Evolutionary conservation across 768 basidiomycete genomes (phyloP).

Genomic region (Glaciozyma martinii): DNA sequence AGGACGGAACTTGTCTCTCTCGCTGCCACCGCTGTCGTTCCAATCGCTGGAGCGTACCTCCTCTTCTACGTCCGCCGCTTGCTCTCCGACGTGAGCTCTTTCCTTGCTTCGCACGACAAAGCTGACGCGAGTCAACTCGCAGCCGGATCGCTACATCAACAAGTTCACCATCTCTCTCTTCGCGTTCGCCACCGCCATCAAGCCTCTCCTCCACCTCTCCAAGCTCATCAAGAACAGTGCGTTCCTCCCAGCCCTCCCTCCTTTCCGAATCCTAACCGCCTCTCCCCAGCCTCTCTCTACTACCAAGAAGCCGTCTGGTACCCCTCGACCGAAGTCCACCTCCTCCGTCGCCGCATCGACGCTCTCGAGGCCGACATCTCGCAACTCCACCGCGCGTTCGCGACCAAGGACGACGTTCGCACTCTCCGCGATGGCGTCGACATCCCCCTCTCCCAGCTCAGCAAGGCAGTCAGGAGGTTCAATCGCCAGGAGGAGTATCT

Average conservation of each 20-base stretch:
- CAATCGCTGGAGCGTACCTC: conserved; percentile 23
- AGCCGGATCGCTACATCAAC: conserved; percentile 36
- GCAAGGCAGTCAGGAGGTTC: conserved; percentile 20
- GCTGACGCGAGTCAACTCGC: too few species aligned
- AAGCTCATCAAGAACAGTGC: conserved; percentile 28
- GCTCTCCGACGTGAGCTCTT: conserved; percentile 18
- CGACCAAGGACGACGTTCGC: conserved; percentile 24
- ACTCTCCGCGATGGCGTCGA: conserved; percentile 30
- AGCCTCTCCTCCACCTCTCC: conserved; percentile 32
- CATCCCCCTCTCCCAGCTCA: conserved; percentile 27
- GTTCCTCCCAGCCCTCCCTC: background rate
- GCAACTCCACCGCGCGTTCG: background rate
- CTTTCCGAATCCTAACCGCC: background rate
- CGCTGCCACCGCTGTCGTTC: conserved; percentile 29
- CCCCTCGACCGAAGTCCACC: conserved; percentile 30
- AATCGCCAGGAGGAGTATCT: conserved; percentile 26
- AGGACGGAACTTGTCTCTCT: conserved; percentile 31
- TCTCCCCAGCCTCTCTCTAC: conserved; percentile 20
- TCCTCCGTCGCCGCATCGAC: conserved; percentile 22
- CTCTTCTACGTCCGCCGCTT: conserved; percentile 24
- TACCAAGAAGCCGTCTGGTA: conserved; percentile 32
- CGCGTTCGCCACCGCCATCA: conserved; percentile 33
- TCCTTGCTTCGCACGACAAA: too few species aligned
- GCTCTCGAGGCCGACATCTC: conserved; percentile 30
- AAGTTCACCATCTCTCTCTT: conserved; percentile 33